phyloP scores from a whole-genome alignment of 306 rosid genomes.

The Acacia confusa region DNA sequence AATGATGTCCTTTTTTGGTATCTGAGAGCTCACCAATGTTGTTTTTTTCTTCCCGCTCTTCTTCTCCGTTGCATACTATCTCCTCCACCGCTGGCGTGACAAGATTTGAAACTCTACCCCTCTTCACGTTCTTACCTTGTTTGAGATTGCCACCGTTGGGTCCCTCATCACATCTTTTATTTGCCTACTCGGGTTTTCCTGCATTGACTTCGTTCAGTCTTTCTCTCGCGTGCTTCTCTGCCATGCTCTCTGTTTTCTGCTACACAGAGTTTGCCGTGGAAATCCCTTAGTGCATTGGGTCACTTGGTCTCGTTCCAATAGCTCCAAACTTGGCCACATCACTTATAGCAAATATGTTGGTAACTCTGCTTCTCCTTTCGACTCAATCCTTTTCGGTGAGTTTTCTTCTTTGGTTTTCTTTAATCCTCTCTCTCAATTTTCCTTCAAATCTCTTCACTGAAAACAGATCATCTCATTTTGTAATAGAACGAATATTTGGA shows the following conservation, averaged over 20 bases:
- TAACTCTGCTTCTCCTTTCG: conserved; percentile 1
- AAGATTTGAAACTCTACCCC: conserved; percentile 72
- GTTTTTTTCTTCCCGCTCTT: conserved; percentile 70
- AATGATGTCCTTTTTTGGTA: too few species aligned
- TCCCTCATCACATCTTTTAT: conserved; percentile 71
- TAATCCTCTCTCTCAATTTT: neutral
- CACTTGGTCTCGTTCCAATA: too few species aligned
- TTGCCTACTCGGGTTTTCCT: conserved; percentile 72
- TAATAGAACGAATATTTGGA: conserved; percentile 57
- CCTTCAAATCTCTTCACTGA: neutral
- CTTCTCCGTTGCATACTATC: conserved; percentile 64
- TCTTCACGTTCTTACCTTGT: conserved; percentile 58
- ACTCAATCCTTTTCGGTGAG: conserved; percentile 5
- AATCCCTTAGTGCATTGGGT: too few species aligned
- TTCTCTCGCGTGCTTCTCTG: conserved; percentile 52
- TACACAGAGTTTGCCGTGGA: too few species aligned
- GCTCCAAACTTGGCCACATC: too few species aligned
- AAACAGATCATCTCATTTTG: neutral
- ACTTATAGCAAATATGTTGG: neutral
- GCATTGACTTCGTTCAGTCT: conserved; percentile 72
- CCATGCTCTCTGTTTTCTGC: too few species aligned
- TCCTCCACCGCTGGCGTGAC: conserved; percentile 72
- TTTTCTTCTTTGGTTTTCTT: neutral
- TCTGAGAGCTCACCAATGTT: conserved; percentile 45
- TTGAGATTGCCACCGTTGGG: conserved; percentile 62